Base-by-base conservation (phyloP, 768 basidiomycete genomes). In the Harrya chromipes region DNA sequence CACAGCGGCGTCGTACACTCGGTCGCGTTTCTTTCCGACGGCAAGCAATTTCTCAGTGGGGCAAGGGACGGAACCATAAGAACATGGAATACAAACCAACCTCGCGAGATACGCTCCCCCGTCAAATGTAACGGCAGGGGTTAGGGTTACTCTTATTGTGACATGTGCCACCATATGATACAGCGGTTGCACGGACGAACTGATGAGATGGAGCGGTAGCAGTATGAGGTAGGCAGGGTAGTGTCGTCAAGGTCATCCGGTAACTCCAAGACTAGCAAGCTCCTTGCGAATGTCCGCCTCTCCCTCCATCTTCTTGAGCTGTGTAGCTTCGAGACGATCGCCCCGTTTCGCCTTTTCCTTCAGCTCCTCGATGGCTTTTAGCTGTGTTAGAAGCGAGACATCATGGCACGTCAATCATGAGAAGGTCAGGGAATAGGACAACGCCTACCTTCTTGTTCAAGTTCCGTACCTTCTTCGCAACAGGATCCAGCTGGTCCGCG, bases 331-430 rank as follows among this genome's bases (percentile, higher is more conserved):
- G 26, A 99, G 77, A 47, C 86, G 81, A 67, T 98, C 94, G 1
- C 97, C 95, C 31, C 88, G 81, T 62, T 81, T 86, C 23, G 82
- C 80, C 73, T 94, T 93, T 57, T 90, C 90, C 74, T 97, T 98
- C 43, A 99, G 82, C 62, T 98, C 94, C 19, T 97, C 93, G 57
- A 99, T 98, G n/a, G 95, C 95, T 68, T 97, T 97, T 57, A 99
- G 77, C 94, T 97, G 57, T 33, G 48, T 6, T 19, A 29, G 23
- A 17, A 16, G 4, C 6, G 37, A 17, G 23, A 23, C 13, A 16
- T 16, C 16, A n/a, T 6, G 13, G 12, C 13, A 14, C 1, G 14
- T 54, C n/a, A 50, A 27, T 50, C 43, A 59, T 14, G 49, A 34
- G 23, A 47, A 36, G 27, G 17, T 8, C 3, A 7, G 19, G 20